Evolutionary conservation across 441 rosid species (phyloP).

Genomic region (Eutrema salsugineum): DNA sequence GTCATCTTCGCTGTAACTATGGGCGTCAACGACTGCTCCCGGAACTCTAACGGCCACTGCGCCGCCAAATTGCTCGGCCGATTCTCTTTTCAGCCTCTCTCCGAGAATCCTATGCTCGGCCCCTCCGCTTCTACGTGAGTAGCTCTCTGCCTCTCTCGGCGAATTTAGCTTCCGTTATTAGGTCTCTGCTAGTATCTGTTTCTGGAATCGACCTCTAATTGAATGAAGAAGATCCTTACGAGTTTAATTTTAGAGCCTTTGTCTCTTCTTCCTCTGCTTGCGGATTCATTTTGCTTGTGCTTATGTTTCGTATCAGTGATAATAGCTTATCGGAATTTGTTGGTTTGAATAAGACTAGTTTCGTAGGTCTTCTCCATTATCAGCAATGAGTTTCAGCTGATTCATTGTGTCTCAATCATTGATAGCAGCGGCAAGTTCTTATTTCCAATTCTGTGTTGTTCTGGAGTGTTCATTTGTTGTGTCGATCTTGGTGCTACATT

Average conservation of each 20-base stretch:
- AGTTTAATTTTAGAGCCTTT: background rate
- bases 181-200: background rate
- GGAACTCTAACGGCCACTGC: slow-evolving; percentile 57
- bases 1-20: slow-evolving; percentile 62
- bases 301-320: background rate
- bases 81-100: slow-evolving; percentile 75
- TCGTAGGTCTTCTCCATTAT: background rate
- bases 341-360: background rate
- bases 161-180: background rate
- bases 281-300: background rate
- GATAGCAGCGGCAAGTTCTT: background rate
- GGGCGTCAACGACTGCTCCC: slow-evolving; percentile 58
- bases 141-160: background rate
- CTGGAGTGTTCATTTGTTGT: background rate
- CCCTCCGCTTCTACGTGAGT: slow-evolving; percentile 83
- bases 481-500: slow-evolving; percentile 11
- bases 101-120: slow-evolving; percentile 83
- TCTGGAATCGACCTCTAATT: background rate
- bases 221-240: background rate
- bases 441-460: background rate
- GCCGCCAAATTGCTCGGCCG: slow-evolving; percentile 39
- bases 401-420: background rate
- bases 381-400: background rate
- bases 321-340: background rate
- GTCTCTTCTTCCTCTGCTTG: background rate